Conservation (phyloP, 768 basidiomycete genomes). For the Piloderma croceum region DNA sequence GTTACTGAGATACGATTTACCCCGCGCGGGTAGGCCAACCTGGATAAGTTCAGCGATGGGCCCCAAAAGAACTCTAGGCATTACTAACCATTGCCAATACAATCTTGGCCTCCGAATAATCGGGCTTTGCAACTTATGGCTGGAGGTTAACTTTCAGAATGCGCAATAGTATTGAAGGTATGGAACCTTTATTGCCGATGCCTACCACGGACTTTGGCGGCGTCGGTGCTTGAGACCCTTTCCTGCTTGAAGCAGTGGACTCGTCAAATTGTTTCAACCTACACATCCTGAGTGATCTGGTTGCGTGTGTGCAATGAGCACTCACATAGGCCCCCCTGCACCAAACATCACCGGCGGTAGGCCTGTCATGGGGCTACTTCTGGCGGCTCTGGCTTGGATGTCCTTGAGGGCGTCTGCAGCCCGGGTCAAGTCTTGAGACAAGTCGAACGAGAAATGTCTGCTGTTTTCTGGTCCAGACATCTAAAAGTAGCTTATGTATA, state of each 20-base stretch:
- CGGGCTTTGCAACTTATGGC: constrained; percentile 81
- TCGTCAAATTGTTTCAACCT: constrained; percentile 81
- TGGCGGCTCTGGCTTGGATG: constrained; percentile 36
- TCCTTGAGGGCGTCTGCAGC: constrained; percentile 49
- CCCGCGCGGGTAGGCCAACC: constrained; percentile 96
- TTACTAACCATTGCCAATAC: constrained; percentile 86
- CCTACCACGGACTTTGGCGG: constrained; percentile 82
- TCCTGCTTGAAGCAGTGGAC: constrained; percentile 63
- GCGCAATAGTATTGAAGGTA: constrained; percentile 1
- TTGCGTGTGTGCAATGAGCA: constrained; percentile 4
- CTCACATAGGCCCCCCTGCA: constrained; percentile 72
- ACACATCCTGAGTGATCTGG: constrained; percentile 3
- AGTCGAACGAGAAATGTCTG: constrained; percentile 18
- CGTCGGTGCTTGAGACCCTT: constrained; percentile 67
- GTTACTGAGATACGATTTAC: constrained; percentile 97
- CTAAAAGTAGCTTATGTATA: no score
- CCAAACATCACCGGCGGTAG: constrained; percentile 60
- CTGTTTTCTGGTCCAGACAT: constrained; percentile 13
- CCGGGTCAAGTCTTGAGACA: constrained; percentile 42
- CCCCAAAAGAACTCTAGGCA: constrained; percentile 1
- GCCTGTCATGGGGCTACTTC: constrained; percentile 21
- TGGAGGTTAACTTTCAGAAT: constrained; percentile 5
- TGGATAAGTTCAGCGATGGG: constrained; percentile 22
- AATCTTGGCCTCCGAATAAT: constrained; percentile 98
- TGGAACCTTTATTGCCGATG: constrained; percentile 79